Evolutionary conservation across 2,329 filamentous ascomycete genomes (phyloP).

Genomic region (Epicoccum nigrum): DNA sequence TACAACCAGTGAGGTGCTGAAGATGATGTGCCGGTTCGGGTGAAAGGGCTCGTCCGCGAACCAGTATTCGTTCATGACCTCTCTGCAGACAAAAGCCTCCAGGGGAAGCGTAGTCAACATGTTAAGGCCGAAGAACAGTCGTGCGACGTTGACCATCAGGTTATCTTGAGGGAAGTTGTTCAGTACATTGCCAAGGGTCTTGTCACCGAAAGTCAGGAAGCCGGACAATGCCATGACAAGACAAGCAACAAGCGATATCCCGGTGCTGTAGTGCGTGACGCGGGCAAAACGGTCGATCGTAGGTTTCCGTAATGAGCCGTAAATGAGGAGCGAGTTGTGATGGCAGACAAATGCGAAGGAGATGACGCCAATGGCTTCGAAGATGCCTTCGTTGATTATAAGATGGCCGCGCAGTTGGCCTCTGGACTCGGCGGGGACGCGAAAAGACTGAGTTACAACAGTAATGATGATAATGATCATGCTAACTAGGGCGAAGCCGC

Average conservation of each 20-base stretch:
- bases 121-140: slow-evolving; percentile 95
- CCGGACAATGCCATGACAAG: slow-evolving; percentile 85
- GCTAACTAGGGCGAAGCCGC: slow-evolving; percentile 87
- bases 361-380: slow-evolving; percentile 96
- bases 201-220: slow-evolving; percentile 90
- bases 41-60: slow-evolving; percentile 77
- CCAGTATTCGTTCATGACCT: slow-evolving; percentile 91
- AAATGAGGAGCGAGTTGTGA: slow-evolving; percentile 97
- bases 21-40: slow-evolving; percentile 81
- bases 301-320: slow-evolving; percentile 90
- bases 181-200: slow-evolving; percentile 91
- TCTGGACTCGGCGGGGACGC: slow-evolving; percentile 72
- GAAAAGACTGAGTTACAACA: slow-evolving; percentile 80
- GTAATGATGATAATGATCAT: slow-evolving; percentile 91
- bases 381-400: slow-evolving; percentile 85
- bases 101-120: slow-evolving; percentile 97
- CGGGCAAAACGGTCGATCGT: slow-evolving; percentile 93
- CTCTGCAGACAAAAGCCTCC: slow-evolving; percentile 95
- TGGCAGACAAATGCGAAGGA: slow-evolving; percentile 86
- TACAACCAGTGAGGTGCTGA: slow-evolving; percentile 82
- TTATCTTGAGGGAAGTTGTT: slow-evolving; percentile 97
- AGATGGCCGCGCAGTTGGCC: slow-evolving; percentile 74
- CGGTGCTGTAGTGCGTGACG: slow-evolving; percentile 93
- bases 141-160: slow-evolving; percentile 90
- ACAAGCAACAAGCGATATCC: slow-evolving; percentile 89